Evolutionary conservation across 2,329 filamentous ascomycete genomes (phyloP).

Genomic region (Onygenales sp.): DNA sequence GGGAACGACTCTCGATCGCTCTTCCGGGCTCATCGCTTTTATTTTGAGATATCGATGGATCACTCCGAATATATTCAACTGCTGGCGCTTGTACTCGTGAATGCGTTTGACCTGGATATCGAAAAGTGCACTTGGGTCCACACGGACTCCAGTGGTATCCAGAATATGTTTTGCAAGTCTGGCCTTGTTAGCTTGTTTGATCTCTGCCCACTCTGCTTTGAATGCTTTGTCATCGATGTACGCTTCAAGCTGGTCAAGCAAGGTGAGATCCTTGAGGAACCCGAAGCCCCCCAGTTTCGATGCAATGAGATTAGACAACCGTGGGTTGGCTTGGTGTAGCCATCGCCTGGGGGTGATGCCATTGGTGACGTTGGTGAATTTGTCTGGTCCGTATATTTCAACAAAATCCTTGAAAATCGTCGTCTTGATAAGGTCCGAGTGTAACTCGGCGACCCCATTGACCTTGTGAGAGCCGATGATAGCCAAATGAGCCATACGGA

Average conservation of each 20-base stretch:
- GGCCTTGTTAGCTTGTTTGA: slow-evolving; percentile 95
- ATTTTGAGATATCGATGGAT: slow-evolving; percentile 88
- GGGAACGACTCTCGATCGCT: slow-evolving; percentile 76
- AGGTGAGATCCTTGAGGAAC: slow-evolving; percentile 83
- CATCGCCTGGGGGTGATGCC: slow-evolving; percentile 92
- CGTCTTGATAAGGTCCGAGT: slow-evolving; percentile 95
- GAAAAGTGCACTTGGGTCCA: slow-evolving; percentile 83
- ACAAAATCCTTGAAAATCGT: slow-evolving; percentile 99
- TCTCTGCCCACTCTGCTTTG: slow-evolving; percentile 88
- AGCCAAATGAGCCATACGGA: slow-evolving; percentile 91
- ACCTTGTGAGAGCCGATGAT: slow-evolving; percentile 98
- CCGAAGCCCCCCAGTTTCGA: slow-evolving; percentile 74
- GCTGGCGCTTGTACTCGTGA: slow-evolving; percentile 98
- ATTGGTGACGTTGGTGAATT: slow-evolving; percentile 98
- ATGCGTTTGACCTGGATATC: slow-evolving; percentile 99
- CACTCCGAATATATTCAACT: slow-evolving; percentile 97
- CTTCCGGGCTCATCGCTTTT: slow-evolving; percentile 73
- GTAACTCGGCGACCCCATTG: slow-evolving; percentile 93
- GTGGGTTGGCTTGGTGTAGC: slow-evolving; percentile 95
- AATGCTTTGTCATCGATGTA: slow-evolving; percentile 79
- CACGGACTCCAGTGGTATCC: slow-evolving; percentile 63
- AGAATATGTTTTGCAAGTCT: slow-evolving; percentile 88
- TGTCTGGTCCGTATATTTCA: slow-evolving; percentile 85
- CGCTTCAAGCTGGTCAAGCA: slow-evolving; percentile 76
- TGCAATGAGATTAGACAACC: slow-evolving; percentile 82